Evolutionary conservation across 1,284 basidiomycete species (phyloP), one percentile per base, ranked within the genome.

Genomic region (Cutaneotrichosporon curvatum): DNA sequence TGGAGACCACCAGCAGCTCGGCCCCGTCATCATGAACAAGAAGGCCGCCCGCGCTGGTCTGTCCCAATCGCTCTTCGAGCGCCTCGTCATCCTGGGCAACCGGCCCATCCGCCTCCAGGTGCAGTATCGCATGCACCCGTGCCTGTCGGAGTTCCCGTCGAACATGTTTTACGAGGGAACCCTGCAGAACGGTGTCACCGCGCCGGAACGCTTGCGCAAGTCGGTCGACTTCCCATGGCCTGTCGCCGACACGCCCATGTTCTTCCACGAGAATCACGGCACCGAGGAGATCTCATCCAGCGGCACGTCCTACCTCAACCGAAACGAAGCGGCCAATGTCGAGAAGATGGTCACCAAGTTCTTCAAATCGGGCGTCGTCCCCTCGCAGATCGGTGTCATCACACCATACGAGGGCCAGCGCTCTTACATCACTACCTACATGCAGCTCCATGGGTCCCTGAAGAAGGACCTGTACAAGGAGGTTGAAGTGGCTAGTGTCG

Each of bases 81-180:
- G 95, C 32, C 82, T 99, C 42, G 91, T 98, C 56, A 79, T 96
- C 41, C 83, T 98, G 46, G 85, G 86, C 39, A 98, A 98, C 71
- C 81, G 90, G 20, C 95, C 95, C 16, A 98, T 98, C 62, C 90
- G 95, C 53, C 80, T 99, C 30, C 91, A 98, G 74, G 95, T 99
- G 37, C 95, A 99, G 73, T 99, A 99, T 68, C 92, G 95, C 70
- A 98, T 98, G 95, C 95, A 98, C 69, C 95, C 95, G 14, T 97
- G 94, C 71, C 78, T 98, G 39, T 97, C 95, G 40, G 92, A 98
- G 72, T 99, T 98, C 75, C 94, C 95, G 1, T 95, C 90, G 53
- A 98, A 98, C 74, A 97, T 98, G 94, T 98, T 98, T 75, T 99
- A 99, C 74, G 95, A 99, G 70, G 95, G 95, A 18, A 95, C 92